phyloP scores from a whole-genome alignment of 345 rosid genomes.

The Camelina neglecta region DNA sequence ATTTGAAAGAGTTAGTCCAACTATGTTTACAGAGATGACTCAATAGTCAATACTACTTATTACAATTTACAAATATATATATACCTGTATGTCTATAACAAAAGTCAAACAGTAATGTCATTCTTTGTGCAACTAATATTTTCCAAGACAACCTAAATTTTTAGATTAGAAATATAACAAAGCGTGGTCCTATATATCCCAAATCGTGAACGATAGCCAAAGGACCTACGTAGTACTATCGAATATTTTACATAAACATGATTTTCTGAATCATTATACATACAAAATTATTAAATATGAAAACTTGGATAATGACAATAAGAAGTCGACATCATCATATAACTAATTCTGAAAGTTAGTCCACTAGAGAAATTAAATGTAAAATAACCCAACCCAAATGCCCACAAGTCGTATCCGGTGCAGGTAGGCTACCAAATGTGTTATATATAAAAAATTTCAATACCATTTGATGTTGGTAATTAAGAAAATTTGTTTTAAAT shows the following conservation, averaged over 20 bases:
- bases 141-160: background rate
- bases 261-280: slow-evolving; percentile 35
- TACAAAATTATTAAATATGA: slow-evolving; percentile 11
- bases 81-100: too few species aligned
- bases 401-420: slow-evolving; percentile 24
- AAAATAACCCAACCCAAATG: slow-evolving; percentile 18
- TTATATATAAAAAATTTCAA: background rate
- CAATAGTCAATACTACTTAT: too few species aligned
- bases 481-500: background rate
- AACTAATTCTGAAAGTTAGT: slow-evolving; percentile 30
- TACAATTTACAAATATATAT: too few species aligned
- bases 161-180: slow-evolving; percentile 14
- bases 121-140: background rate
- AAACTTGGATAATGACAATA: slow-evolving; percentile 11
- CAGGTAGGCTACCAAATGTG: slow-evolving; percentile 17
- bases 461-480: slow-evolving; percentile 20
- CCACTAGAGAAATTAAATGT: slow-evolving; percentile 32
- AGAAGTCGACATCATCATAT: slow-evolving; percentile 22
- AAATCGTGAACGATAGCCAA: slow-evolving; percentile 19
- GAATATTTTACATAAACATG: slow-evolving; percentile 19
- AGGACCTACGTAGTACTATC: slow-evolving; percentile 1
- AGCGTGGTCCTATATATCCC: slow-evolving; percentile 33
- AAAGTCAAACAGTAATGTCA: background rate
- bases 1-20: too few species aligned
- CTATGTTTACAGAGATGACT: too few species aligned